Percentiles rank a stretch among this genome's conserved stretches.
Conservation (phyloP, 179 eudicot species). For the Silene vulgaris region DNA sequence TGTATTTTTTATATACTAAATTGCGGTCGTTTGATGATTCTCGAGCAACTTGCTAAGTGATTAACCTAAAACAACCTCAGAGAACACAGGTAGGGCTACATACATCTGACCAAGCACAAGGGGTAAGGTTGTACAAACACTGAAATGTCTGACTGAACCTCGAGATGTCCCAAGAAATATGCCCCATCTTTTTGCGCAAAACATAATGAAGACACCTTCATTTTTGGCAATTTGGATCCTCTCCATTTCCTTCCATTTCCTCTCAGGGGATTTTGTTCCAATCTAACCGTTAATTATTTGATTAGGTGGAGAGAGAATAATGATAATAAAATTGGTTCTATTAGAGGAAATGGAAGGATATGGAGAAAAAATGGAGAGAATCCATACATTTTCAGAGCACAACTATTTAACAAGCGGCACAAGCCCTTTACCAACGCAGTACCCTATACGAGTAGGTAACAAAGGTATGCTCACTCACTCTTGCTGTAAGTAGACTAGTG, state of each 20-base stretch:
- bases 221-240: too few relatives aligned
- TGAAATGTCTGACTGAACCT: not conserved
- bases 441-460: slow-evolving; percentile 3
- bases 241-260: too few relatives aligned
- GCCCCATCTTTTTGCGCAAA: not conserved
- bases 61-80: not conserved
- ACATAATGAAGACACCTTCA: not conserved
- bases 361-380: too few relatives aligned
- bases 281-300: too few relatives aligned
- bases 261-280: too few relatives aligned
- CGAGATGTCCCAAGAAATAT: not conserved
- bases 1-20: not conserved
- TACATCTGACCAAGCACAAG: not conserved
- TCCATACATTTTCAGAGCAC: not conserved
- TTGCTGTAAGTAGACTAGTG: slow-evolving; percentile 95
- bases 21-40: not conserved
- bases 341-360: too few relatives aligned
- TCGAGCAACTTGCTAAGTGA: not conserved
- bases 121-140: slow-evolving; percentile 7
- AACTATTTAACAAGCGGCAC: not conserved
- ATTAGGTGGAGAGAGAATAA: too few relatives aligned
- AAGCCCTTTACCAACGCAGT: not conserved
- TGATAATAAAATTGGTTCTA: too few relatives aligned
- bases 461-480: slow-evolving; percentile 44
- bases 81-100: not conserved